Evolutionary conservation across 2,329 filamentous ascomycete species (phyloP).

Genomic region (Claviceps quebecensis): DNA sequence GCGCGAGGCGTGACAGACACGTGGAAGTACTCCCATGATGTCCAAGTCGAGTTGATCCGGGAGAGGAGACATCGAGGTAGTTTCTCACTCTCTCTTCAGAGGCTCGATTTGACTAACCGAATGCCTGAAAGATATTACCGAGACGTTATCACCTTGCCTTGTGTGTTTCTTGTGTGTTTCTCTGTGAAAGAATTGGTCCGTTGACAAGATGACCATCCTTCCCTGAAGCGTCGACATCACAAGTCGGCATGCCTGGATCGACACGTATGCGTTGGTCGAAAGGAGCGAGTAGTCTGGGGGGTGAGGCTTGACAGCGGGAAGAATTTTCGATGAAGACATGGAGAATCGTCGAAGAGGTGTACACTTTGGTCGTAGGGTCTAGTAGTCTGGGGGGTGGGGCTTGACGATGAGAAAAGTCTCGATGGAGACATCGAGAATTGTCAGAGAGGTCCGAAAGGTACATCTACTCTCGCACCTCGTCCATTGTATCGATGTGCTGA

Average conservation of each 20-base stretch:
- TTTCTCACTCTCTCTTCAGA: no score
- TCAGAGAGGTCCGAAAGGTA: slow-evolving; percentile 19
- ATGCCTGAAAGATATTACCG: slow-evolving; percentile 18
- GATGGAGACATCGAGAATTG: slow-evolving; percentile 19
- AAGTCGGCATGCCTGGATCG: no score
- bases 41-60: no score
- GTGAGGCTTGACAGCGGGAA: slow-evolving; percentile 25
- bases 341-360: slow-evolving; percentile 16
- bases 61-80: no score
- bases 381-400: slow-evolving; percentile 20
- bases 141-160: slow-evolving; percentile 14
- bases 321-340: slow-evolving; percentile 13
- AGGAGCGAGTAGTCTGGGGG: slow-evolving; percentile 10
- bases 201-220: neutral
- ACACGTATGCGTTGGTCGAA: no score
- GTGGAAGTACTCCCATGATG: no score
- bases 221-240: slow-evolving; percentile 2
- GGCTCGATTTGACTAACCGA: neutral
- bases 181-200: slow-evolving; percentile 13
- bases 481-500: slow-evolving; percentile 11
- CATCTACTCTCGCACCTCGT: slow-evolving; percentile 19
- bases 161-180: slow-evolving; percentile 11
- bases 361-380: slow-evolving; percentile 19
- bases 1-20: no score
- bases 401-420: slow-evolving; percentile 17